Evolutionary conservation across 768 basidiomycete genomes (phyloP).

Genomic region (Leccinum variicolor): DNA sequence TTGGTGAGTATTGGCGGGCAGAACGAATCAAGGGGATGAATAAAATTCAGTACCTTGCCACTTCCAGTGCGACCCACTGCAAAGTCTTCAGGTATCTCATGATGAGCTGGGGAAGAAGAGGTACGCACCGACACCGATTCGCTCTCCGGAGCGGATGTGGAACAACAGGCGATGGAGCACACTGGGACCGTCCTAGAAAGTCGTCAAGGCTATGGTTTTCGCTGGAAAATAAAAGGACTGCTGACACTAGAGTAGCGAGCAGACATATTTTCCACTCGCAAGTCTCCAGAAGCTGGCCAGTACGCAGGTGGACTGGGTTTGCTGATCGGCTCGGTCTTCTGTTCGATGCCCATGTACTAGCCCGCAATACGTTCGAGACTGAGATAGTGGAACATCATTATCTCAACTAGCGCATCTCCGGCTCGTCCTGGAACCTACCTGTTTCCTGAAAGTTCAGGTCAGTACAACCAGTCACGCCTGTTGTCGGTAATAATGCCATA

Average conservation of each 20-base stretch:
- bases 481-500: not conserved
- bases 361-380: slow-evolving; percentile 37
- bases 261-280: slow-evolving; percentile 52
- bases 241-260: slow-evolving; percentile 46
- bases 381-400: not conserved
- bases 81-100: not conserved
- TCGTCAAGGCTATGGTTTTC: not conserved
- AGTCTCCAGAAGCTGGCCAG: slow-evolving; percentile 60
- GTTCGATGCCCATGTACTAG: slow-evolving; percentile 48
- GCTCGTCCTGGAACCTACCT: slow-evolving; percentile 9
- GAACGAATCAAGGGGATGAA: not conserved
- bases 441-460: slow-evolving; percentile 11
- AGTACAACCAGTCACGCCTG: not conserved
- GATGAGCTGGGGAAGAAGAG: not conserved
- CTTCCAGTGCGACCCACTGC: slow-evolving; percentile 9
- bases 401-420: not conserved
- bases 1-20: not conserved
- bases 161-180: slow-evolving; percentile 3
- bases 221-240: too few relatives aligned
- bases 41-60: not conserved
- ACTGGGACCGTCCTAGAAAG: not conserved
- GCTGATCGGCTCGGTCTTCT: slow-evolving; percentile 49
- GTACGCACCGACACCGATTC: slow-evolving; percentile 7
- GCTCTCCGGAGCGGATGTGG: slow-evolving; percentile 6
- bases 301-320: slow-evolving; percentile 51